phyloP scores from a whole-genome alignment of 176 grass and related monocot species.

The Lolium rigidum region DNA sequence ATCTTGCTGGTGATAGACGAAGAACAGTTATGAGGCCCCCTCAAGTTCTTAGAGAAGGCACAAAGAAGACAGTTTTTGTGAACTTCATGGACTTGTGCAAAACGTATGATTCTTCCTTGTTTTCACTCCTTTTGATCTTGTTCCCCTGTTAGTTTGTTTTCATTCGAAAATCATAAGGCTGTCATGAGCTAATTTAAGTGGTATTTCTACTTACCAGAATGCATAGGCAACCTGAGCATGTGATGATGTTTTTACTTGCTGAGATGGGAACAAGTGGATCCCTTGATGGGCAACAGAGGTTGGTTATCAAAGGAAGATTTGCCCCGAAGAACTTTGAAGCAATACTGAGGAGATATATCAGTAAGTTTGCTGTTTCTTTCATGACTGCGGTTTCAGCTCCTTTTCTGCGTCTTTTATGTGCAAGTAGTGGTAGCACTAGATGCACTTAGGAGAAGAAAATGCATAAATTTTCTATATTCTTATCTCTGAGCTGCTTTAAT shows the following conservation, averaged over 20 bases:
- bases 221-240: slow-evolving; percentile 98
- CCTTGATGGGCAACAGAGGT: slow-evolving; percentile 96
- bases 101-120: slow-evolving; percentile 57
- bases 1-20: slow-evolving; percentile 96
- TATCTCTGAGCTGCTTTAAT: not conserved
- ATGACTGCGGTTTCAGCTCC: not conserved
- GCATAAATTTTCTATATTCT: not conserved
- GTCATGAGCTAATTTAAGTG: slow-evolving; percentile 19
- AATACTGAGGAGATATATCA: slow-evolving; percentile 95
- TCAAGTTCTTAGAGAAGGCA: slow-evolving; percentile 98
- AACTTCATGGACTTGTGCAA: slow-evolving; percentile 99
- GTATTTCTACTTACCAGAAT: slow-evolving; percentile 62
- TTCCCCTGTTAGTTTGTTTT: not conserved
- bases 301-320: slow-evolving; percentile 97
- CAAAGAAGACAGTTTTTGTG: slow-evolving; percentile 99
- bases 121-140: not conserved
- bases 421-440: not conserved
- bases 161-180: slow-evolving; percentile 7
- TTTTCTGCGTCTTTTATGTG: not conserved
- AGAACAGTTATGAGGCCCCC: slow-evolving; percentile 99
- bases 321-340: slow-evolving; percentile 98
- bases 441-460: not conserved
- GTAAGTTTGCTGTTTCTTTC: slow-evolving; percentile 54
- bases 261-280: slow-evolving; percentile 99
- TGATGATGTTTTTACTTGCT: slow-evolving; percentile 97